Percentiles rank a stretch among this genome's conserved stretches.
These are phyloP conservation scores for Lecanosticta acicola DNA, from an alignment of 2,329 filamentous ascomycete genomes.

Conservation along the genomic window DNA sequence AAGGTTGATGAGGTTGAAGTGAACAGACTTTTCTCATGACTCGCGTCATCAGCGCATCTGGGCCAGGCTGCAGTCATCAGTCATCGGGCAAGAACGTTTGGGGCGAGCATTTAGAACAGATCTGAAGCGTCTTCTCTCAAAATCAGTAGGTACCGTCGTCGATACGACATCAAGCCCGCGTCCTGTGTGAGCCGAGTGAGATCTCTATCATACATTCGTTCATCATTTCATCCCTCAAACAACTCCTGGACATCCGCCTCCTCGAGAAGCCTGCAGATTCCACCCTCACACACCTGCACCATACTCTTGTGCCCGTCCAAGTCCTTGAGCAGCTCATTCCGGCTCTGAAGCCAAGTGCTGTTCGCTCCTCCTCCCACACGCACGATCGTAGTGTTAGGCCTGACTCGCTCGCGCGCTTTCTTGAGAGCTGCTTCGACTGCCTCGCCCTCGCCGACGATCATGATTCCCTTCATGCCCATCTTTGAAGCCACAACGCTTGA, in stretches of 20 bases:
- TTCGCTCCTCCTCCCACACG: conserved; percentile 34
- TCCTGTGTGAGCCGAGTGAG: background rate
- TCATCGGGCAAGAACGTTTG: too few species aligned
- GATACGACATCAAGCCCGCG: background rate
- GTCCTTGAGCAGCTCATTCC: conserved; percentile 44
- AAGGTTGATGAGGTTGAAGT: too few species aligned
- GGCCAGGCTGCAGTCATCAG: too few species aligned
- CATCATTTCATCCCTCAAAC: conserved; percentile 14
- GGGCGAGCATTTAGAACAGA: background rate
- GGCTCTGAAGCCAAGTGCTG: conserved; percentile 46
- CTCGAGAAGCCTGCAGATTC: conserved; percentile 30
- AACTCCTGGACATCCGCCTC: conserved; percentile 23
- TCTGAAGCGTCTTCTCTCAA: background rate
- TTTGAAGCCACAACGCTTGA: conserved; percentile 67
- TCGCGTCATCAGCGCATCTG: too few species aligned
- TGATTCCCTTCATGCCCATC: conserved; percentile 59
- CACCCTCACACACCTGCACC: conserved; percentile 45
- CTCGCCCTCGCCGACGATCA: conserved; percentile 48
- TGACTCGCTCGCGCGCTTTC: conserved; percentile 36
- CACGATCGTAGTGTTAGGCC: conserved; percentile 35
- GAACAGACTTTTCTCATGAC: too few species aligned
- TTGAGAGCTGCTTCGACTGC: conserved; percentile 38
- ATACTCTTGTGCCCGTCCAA: conserved; percentile 38
- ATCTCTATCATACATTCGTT: background rate
- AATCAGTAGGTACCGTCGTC: background rate